Percentiles rank a stretch among this genome's conserved stretches.
phyloP scores from a whole-genome alignment of 768 basidiomycete species.

The Leccinum rimulosum region DNA sequence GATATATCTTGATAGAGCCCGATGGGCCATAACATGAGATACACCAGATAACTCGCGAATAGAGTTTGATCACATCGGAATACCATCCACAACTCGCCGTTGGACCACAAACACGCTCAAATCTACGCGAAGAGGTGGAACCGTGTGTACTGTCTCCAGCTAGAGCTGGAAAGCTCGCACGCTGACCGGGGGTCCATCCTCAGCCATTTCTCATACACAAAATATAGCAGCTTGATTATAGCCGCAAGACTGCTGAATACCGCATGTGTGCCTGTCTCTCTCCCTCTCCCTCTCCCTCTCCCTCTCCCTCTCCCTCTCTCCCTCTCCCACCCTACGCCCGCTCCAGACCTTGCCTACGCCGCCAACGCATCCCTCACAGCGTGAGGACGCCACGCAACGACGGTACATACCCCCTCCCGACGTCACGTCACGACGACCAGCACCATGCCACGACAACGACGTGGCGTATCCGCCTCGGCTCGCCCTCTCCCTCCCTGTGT shows the following conservation, averaged over 20 bases:
- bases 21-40: slow-evolving; percentile 50
- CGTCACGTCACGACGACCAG: too few species aligned
- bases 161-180: neutral
- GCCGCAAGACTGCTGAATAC: slow-evolving; percentile 66
- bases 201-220: slow-evolving; percentile 78
- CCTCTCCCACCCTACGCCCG: too few species aligned
- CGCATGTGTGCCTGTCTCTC: slow-evolving; percentile 48
- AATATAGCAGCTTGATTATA: slow-evolving; percentile 88
- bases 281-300: too few species aligned
- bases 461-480: too few species aligned
- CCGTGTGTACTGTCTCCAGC: slow-evolving; percentile 40
- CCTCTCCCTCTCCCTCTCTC: too few species aligned
- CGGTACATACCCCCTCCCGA: too few species aligned
- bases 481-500: too few species aligned
- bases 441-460: too few species aligned
- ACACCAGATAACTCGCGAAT: neutral
- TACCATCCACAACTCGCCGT: slow-evolving; percentile 85
- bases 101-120: slow-evolving; percentile 69
- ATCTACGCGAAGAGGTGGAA: slow-evolving; percentile 65
- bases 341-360: too few species aligned
- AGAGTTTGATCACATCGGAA: slow-evolving; percentile 77
- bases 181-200: neutral
- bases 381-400: too few species aligned
- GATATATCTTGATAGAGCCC: slow-evolving; percentile 70
- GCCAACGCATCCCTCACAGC: too few species aligned